phyloP scores from a whole-genome alignment of 805 yeast species.

The Pichia membranifaciens region DNA sequence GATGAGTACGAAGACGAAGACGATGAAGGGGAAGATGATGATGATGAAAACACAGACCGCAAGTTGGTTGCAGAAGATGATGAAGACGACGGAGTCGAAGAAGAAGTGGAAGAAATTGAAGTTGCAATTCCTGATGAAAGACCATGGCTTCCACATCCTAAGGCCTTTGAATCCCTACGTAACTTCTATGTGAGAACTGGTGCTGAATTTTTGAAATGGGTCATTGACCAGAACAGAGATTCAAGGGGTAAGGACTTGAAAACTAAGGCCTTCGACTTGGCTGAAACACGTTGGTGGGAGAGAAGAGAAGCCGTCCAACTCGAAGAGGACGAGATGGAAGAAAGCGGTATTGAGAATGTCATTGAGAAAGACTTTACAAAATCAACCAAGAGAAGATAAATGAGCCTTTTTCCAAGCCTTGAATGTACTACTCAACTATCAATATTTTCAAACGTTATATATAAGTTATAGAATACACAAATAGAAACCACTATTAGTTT shows the following conservation, averaged over 20 bases:
- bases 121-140: constrained; percentile 81
- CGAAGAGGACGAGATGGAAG: constrained; percentile 86
- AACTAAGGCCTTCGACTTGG: constrained; percentile 80
- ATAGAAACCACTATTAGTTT: no score
- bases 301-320: constrained; percentile 87
- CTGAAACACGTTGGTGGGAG: constrained; percentile 98
- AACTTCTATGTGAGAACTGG: constrained; percentile 84
- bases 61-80: constrained; percentile 42
- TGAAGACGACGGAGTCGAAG: constrained; percentile 38
- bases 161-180: constrained; percentile 80
- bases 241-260: constrained; percentile 87
- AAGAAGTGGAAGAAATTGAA: constrained; percentile 63
- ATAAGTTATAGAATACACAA: no score
- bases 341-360: constrained; percentile 87
- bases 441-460: no score
- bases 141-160: constrained; percentile 97
- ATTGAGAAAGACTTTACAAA: constrained; percentile 60
- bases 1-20: constrained; percentile 64
- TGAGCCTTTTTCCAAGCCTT: no score
- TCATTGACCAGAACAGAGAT: constrained; percentile 77
- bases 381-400: constrained; percentile 49
- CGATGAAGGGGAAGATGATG: constrained; percentile 54
- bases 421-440: no score
- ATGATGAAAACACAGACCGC: constrained; percentile 36
- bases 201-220: constrained; percentile 86